Evolutionary conservation across 495 filamentous ascomycete species (phyloP).

Genomic region (Cryomyces minteri): DNA sequence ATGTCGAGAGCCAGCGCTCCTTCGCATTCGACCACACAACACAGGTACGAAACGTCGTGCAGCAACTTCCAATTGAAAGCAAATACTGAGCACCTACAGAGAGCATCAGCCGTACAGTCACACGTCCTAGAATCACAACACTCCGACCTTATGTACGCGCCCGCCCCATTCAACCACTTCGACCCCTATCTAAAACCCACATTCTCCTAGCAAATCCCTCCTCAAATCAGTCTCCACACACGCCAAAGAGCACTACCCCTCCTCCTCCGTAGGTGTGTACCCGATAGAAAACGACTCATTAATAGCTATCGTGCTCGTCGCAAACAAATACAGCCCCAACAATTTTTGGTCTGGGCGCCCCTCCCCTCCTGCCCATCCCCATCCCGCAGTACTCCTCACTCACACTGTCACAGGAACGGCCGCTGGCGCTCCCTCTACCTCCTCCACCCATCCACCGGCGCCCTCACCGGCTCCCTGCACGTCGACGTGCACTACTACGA

Average conservation of each 20-base stretch:
- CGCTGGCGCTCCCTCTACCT: constrained; percentile 85
- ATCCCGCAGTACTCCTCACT: neutral
- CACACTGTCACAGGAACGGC: constrained; percentile 49
- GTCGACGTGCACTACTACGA: constrained; percentile 99
- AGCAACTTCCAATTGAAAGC: constrained; percentile 4
- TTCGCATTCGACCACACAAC: constrained; percentile 76
- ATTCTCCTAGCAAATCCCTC: constrained; percentile 46
- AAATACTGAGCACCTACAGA: constrained; percentile 28
- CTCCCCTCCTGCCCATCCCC: neutral
- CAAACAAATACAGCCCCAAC: constrained; percentile 91
- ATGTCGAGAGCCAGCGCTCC: constrained; percentile 66
- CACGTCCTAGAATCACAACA: constrained; percentile 64
- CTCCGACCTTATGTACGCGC: constrained; percentile 54
- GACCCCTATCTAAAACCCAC: neutral
- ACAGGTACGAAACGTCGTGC: constrained; percentile 30
- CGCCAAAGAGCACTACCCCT: constrained; percentile 76
- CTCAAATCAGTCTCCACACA: constrained; percentile 61
- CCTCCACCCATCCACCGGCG: constrained; percentile 43
- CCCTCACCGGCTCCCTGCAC: constrained; percentile 47
- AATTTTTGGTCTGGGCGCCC: constrained; percentile 64
- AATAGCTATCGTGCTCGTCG: constrained; percentile 67
- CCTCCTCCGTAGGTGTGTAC: constrained; percentile 61
- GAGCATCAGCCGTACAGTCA: constrained; percentile 66
- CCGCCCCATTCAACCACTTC: neutral
- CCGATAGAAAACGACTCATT: constrained; percentile 56